Evolutionary conservation across 148 eudicot genomes (phyloP).

Genomic region (Rhododendron mucronatum): DNA sequence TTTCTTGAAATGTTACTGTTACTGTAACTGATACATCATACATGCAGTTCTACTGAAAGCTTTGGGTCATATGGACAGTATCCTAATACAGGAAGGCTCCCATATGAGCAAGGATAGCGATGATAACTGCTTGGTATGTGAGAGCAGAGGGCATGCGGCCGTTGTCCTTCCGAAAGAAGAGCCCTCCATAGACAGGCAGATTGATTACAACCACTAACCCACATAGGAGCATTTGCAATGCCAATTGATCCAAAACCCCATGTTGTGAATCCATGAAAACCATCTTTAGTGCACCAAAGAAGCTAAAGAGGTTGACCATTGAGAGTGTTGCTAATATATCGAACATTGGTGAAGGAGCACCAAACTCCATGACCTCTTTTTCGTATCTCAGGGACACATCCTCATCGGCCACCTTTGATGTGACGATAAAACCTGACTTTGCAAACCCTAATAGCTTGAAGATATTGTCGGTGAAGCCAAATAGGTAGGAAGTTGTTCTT

Average conservation of each 20-base stretch:
- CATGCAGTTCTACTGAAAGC: not conserved
- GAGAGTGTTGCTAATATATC: slow-evolving; percentile 37
- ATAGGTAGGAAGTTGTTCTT: slow-evolving; percentile 39
- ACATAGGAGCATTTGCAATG: slow-evolving; percentile 37
- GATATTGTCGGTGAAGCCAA: slow-evolving; percentile 6
- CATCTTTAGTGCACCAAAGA: slow-evolving; percentile 9
- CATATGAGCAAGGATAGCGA: slow-evolving; percentile 19
- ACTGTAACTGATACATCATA: too few relatives aligned
- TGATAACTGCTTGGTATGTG: slow-evolving; percentile 20
- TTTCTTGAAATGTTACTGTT: too few relatives aligned
- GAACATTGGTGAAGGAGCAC: slow-evolving; percentile 49
- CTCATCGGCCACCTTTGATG: slow-evolving; percentile 8
- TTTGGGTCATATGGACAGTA: not conserved
- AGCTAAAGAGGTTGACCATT: slow-evolving; percentile 32
- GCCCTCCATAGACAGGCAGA: slow-evolving; percentile 36
- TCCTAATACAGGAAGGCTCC: not conserved
- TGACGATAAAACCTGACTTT: slow-evolving; percentile 10
- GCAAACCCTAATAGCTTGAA: slow-evolving; percentile 32
- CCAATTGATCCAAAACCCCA: slow-evolving; percentile 10
- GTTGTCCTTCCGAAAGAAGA: slow-evolving; percentile 46
- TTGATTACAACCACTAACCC: slow-evolving; percentile 28
- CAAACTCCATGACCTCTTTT: slow-evolving; percentile 55
- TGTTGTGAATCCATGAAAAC: not conserved
- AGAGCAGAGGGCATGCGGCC: slow-evolving; percentile 48
- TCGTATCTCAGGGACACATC: slow-evolving; percentile 28